Evolutionary conservation across 345 rosid genomes (phyloP), one percentile per base, ranked within the genome.

Genomic region (Excoecaria cochinchinensis): DNA sequence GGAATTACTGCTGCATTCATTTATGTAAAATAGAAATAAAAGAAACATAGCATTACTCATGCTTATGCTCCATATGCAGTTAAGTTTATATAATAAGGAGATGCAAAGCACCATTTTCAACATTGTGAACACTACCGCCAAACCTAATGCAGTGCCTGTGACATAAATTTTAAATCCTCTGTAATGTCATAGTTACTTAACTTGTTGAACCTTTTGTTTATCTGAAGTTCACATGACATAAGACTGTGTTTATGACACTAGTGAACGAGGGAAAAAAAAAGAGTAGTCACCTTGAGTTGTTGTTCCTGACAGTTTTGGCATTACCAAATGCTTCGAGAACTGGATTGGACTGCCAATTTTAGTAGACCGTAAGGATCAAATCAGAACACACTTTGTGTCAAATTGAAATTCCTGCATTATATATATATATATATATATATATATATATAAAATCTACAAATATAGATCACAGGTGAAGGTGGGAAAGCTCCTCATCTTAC

Each of bases 241-340:
- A 22, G 7, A 70, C 21, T 50, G 21, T 24, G 22, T 76, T 47
- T 31, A 21, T 17, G 55, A 48, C 55, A 53, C 46, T 65, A 25
- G 46, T 50, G 58, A 63, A 63, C 63, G 56, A 71, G 48, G 2
- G 15, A 71, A 68, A 22, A 46, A 6, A 38, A 71, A 68, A 38
- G 46, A 10, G 53, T 13, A 69, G 67, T 47, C 24, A 93, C 99
- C 99, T 95, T 73, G 99, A 95, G 85, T 95, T 95, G 86, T 95
- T 95, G 78, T 95, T 95, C 86, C 99, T 89, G 46, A 95, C 96
- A 78, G 99, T 95, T 81, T 95, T 95, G 21, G 99, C 99, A 80
- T 96, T 96, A 40, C 99, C 99, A 88, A 96, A 96, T 77, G 99
- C 97, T 93, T 96, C 99, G 82, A 96, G 99, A 83, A 96, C 99